Evolutionary conservation across 345 rosid genomes (phyloP).

Genomic region (Chamaenerion angustifolium): DNA sequence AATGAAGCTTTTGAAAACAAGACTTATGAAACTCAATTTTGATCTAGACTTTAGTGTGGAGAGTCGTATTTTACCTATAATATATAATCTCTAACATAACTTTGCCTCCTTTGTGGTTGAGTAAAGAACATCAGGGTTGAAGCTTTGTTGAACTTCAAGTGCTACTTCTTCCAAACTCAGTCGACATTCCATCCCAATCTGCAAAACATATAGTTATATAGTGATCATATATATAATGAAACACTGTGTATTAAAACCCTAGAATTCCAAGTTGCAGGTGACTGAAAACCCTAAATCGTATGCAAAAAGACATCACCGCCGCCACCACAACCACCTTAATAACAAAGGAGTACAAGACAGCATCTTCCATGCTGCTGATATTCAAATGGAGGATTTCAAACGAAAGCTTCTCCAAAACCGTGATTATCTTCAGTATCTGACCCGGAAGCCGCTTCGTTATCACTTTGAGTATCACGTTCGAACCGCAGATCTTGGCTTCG

Average conservation of each 20-base stretch:
- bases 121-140: constrained; percentile 11
- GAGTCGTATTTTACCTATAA: too few species aligned
- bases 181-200: constrained; percentile 42
- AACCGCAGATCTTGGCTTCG: constrained; percentile 80
- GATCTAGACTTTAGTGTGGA: too few species aligned
- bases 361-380: constrained; percentile 88
- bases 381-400: constrained; percentile 75
- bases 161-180: constrained; percentile 85
- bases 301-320: too few species aligned
- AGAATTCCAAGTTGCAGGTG: too few species aligned
- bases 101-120: constrained; percentile 1
- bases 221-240: too few species aligned
- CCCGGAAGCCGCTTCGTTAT: constrained; percentile 41
- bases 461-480: constrained; percentile 61
- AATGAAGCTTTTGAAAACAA: too few species aligned
- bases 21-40: too few species aligned
- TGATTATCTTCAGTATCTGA: constrained; percentile 58
- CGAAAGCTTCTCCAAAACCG: constrained; percentile 56
- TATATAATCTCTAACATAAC: too few species aligned
- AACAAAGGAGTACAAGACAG: constrained; percentile 71
- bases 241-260: too few species aligned
- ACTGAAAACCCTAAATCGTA: too few species aligned
- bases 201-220: too few species aligned
- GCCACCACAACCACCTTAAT: constrained; percentile 88
- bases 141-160: constrained; percentile 70